Base-by-base conservation (phyloP, 257 asterid species). In the Lithospermum erythrorhizon region DNA sequence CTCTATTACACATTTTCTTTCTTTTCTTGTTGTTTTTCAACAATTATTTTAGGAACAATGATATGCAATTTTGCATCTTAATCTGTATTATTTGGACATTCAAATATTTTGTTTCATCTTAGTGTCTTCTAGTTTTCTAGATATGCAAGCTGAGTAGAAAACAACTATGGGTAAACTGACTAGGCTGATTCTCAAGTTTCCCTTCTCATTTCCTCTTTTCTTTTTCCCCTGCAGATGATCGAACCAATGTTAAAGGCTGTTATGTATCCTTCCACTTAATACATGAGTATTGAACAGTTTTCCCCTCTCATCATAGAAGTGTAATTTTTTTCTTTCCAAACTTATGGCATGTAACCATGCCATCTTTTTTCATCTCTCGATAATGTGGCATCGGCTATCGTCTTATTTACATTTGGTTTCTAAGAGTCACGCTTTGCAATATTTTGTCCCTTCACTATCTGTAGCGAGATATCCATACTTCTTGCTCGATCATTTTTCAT, bases 201-300 rank as follows among this genome's bases (percentile, higher is more conserved):
- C 58, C 68, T 20, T 65, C 62, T 10, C 1, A 24, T 24, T 24
- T 24, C 27, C 27, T 24, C 32, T 27, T 27, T 27, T 7, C 6
- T 27, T 41, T 41, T 53, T 59, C 51, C 73, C 56, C 70, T 73
- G 78, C 91, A 91, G 95, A 89, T 93, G 87, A 81, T 79, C 24
- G 98, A 93, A 59, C 94, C 98, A 30, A 66, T 93, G 73, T 68
- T 93, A 71, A 89, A 75, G 85, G 94, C 94, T 53, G 90, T 95
- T 65, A 73, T 61, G 91, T 87, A 89, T 89, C 97, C 97, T 87
- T 63, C 45, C 24, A 2, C 21, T 73, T 57, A 22, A 21, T 21
- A 51, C 69, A 23, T 29, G 30, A 9, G 2, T 4, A 21, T 18
- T 21, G 18, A 45, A 35, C 23, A 20, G 48, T 18, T n/a, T 19